phyloP scores from a whole-genome alignment of 768 basidiomycete species.

The Boletus sp. region DNA sequence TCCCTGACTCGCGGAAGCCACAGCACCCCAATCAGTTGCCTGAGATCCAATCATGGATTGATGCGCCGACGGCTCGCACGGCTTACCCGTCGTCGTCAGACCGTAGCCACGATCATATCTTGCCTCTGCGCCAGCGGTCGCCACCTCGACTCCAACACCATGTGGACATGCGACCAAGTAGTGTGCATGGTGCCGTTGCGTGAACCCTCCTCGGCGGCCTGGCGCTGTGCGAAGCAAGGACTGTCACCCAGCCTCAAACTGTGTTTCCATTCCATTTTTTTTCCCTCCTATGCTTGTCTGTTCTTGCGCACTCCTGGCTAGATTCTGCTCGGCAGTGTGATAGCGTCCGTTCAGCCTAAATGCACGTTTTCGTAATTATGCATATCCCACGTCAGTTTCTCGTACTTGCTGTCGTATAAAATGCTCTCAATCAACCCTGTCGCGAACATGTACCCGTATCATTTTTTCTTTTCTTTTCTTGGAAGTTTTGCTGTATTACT shows the following conservation, averaged over 20 bases:
- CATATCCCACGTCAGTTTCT: constrained; percentile 16
- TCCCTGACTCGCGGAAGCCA: constrained; percentile 33
- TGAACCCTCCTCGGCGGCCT: constrained; percentile 18
- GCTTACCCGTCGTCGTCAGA: constrained; percentile 30
- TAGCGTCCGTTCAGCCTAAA: neutral
- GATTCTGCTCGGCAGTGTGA: constrained; percentile 13
- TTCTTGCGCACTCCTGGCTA: constrained; percentile 25
- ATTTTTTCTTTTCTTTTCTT: constrained; percentile 18
- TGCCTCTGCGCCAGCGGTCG: constrained; percentile 32
- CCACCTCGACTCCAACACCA: constrained; percentile 33
- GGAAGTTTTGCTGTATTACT: constrained; percentile 28
- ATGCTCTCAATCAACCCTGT: constrained; percentile 10
- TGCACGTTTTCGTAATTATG: constrained; percentile 20
- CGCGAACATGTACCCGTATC: constrained; percentile 24
- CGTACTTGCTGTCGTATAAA: constrained; percentile 27
- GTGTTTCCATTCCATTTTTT: constrained; percentile 11
- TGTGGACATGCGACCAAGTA: constrained; percentile 31
- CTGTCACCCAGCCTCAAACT: neutral
- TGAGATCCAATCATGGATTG: constrained; percentile 48
- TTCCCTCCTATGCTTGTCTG: constrained; percentile 3
- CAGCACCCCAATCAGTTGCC: constrained; percentile 40
- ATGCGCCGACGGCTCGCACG: constrained; percentile 28
- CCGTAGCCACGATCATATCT: constrained; percentile 28
- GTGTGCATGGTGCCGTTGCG: constrained; percentile 31
- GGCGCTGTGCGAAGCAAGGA: constrained; percentile 16